Percentiles rank a stretch among this genome's conserved stretches.
Evolutionary conservation across 2,329 filamentous ascomycete genomes (phyloP).

Genomic region (Berkeleyomyces basicola): DNA sequence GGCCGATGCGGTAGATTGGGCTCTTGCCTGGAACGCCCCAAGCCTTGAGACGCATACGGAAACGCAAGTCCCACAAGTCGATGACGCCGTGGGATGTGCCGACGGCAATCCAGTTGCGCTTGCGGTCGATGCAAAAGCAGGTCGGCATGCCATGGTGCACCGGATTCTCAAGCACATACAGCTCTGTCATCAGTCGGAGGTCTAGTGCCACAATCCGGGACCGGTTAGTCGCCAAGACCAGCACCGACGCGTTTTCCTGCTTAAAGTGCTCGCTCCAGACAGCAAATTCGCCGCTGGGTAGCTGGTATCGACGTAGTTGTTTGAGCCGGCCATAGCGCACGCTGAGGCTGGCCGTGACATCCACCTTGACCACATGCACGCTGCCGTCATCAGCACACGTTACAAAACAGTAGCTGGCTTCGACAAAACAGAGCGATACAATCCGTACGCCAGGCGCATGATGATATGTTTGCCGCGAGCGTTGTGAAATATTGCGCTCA

Average conservation of each 20-base stretch:
- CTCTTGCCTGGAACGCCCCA: slow-evolving; percentile 76
- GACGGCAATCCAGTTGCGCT: slow-evolving; percentile 76
- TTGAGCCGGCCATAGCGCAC: slow-evolving; percentile 65
- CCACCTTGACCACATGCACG: slow-evolving; percentile 77
- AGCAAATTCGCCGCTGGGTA: slow-evolving; percentile 57
- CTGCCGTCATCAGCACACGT: slow-evolving; percentile 82
- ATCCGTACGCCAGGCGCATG: slow-evolving; percentile 58
- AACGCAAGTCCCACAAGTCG: slow-evolving; percentile 93
- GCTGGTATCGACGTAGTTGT: slow-evolving; percentile 62
- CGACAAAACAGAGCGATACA: slow-evolving; percentile 73
- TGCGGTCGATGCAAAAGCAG: slow-evolving; percentile 75
- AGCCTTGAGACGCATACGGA: slow-evolving; percentile 68
- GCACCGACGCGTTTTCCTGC: slow-evolving; percentile 58
- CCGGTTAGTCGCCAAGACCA: slow-evolving; percentile 72
- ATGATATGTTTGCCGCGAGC: slow-evolving; percentile 70
- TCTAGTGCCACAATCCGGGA: slow-evolving; percentile 75
- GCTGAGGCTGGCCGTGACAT: slow-evolving; percentile 27
- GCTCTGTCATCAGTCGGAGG: slow-evolving; percentile 64
- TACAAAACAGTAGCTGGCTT: slow-evolving; percentile 85
- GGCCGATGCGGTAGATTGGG: slow-evolving; percentile 59
- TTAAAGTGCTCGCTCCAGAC: slow-evolving; percentile 90
- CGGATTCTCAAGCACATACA: slow-evolving; percentile 72
- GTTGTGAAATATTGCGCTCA: slow-evolving; percentile 78
- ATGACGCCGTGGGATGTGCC: slow-evolving; percentile 88
- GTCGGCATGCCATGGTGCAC: slow-evolving; percentile 84